phyloP scores from a whole-genome alignment of 768 basidiomycete species.

The Artomyces pyxidatus region DNA sequence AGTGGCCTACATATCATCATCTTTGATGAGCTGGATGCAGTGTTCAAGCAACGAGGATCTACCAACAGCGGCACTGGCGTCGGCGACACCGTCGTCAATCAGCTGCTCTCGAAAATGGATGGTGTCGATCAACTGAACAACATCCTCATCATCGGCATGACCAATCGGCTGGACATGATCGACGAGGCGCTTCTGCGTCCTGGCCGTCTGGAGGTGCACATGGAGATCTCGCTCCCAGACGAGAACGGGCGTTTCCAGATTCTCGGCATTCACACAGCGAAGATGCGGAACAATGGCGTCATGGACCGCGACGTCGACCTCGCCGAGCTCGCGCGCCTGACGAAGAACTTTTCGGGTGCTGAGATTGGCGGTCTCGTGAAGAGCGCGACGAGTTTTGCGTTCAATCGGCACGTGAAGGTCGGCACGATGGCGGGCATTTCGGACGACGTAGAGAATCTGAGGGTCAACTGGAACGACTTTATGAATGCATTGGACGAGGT shows the following conservation, averaged over 20 bases:
- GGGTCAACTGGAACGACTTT: constrained; percentile 84
- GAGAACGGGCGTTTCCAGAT: constrained; percentile 90
- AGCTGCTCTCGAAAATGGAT: constrained; percentile 99
- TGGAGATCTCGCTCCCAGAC: constrained; percentile 98
- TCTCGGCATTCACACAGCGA: constrained; percentile 87
- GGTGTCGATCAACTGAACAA: constrained; percentile 99
- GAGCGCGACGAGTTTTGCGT: constrained; percentile 97
- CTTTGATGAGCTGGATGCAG: constrained; percentile 97
- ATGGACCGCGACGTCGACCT: constrained; percentile 86
- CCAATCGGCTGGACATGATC: constrained; percentile 96
- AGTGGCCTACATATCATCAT: constrained; percentile 98
- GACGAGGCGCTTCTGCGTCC: constrained; percentile 96
- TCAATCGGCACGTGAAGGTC: constrained; percentile 95
- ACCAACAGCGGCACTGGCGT: constrained; percentile 90
- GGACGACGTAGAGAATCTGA: constrained; percentile 88
- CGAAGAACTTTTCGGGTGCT: constrained; percentile 98
- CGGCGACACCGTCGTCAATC: constrained; percentile 98
- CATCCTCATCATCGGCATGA: constrained; percentile 99
- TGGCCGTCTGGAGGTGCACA: constrained; percentile 97
- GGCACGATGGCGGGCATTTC: constrained; percentile 96
- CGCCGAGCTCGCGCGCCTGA: constrained; percentile 66
- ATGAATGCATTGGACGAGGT: constrained; percentile 88
- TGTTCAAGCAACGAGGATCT: constrained; percentile 97
- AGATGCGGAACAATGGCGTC: constrained; percentile 88
- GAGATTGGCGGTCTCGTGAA: constrained; percentile 95